Conservation (phyloP, 495 filamentous ascomycete species). For the Hypoxylon intermedium region DNA sequence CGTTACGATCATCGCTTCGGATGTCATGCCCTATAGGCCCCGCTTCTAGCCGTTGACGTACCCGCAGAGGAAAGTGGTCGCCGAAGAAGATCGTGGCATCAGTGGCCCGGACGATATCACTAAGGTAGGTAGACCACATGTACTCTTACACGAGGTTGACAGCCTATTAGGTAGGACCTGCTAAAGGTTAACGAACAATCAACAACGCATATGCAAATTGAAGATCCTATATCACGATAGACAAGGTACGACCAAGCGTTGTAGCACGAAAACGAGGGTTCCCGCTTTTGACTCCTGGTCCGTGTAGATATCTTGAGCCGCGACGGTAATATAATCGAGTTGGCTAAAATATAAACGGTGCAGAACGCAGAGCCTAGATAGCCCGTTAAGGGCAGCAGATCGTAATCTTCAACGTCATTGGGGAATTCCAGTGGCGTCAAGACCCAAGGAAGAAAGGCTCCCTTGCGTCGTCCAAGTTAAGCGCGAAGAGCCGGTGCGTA, state of each 20-base stretch:
- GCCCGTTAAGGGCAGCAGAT: conserved; percentile 10
- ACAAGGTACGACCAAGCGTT: neutral
- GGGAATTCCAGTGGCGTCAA: conserved; percentile 6
- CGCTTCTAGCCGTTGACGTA: no score
- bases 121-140: no score
- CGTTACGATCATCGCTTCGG: no score
- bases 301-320: neutral
- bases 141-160: no score
- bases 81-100: no score
- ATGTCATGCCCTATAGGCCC: no score
- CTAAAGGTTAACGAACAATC: neutral
- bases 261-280: neutral
- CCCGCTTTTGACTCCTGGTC: neutral
- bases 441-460: conserved; percentile 8
- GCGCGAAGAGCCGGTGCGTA: neutral
- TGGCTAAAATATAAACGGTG: neutral
- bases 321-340: conserved; percentile 9
- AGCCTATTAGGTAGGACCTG: no score
- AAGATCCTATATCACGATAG: neutral
- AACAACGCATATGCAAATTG: neutral
- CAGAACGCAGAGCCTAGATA: neutral
- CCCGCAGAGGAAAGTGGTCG: no score
- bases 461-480: conserved; percentile 28
- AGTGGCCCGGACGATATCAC: no score
- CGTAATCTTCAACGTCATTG: conserved; percentile 19